Conservation (phyloP, 495 filamentous ascomycete species). For the Hypoxylon lienhwacheense region DNA sequence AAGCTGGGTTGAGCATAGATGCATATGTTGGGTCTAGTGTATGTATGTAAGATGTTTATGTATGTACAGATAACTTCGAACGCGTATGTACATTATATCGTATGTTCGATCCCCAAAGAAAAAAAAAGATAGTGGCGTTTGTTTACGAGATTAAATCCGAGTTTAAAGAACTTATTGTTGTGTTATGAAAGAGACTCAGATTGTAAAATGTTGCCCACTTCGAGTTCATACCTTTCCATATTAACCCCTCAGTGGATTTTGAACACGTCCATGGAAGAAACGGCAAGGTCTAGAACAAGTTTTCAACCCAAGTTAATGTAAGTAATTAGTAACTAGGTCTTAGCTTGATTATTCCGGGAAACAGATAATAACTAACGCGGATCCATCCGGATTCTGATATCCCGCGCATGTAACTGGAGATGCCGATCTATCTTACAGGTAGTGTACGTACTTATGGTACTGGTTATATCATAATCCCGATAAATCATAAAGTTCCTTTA, state of each 20-base stretch:
- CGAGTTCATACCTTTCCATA: too few relatives aligned
- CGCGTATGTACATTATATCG: neutral
- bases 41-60: too few relatives aligned
- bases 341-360: too few relatives aligned
- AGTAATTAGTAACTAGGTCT: neutral
- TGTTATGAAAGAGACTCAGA: too few relatives aligned
- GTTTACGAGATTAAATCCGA: neutral
- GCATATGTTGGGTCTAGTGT: constrained; percentile 7
- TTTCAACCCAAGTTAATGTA: neutral
- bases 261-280: neutral
- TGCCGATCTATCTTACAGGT: too few relatives aligned
- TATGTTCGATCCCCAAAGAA: neutral
- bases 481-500: constrained; percentile 7
- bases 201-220: too few relatives aligned
- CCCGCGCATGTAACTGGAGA: constrained; percentile 20
- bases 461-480: constrained; percentile 29
- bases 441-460: too few relatives aligned
- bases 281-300: neutral
- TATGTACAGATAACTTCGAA: constrained; percentile 10
- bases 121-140: constrained; percentile 3
- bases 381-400: constrained; percentile 26
- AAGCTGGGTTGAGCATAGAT: constrained; percentile 12
- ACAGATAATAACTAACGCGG: neutral
- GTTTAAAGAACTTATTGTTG: too few relatives aligned
- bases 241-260: too few relatives aligned